A percentile compares a stretch with the other conserved stretches of the same genome.
These are phyloP conservation scores for Agaricus sinodeliciosus DNA, from an alignment of 768 basidiomycete species.

Conservation along the genomic window DNA sequence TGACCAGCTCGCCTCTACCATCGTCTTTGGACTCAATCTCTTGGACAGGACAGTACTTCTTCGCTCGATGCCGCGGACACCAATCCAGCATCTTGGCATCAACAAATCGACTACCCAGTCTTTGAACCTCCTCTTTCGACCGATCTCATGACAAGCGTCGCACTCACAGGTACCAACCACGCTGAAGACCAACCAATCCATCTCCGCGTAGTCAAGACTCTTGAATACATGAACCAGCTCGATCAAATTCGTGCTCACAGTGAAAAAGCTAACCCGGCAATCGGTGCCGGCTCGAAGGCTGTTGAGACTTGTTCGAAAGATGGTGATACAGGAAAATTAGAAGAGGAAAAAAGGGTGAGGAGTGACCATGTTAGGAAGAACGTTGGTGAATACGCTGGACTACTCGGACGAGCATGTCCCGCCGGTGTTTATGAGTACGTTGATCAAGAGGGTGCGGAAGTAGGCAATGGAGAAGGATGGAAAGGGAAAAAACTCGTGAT, in stretches of 20 bases:
- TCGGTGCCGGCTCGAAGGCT: constrained; percentile 24
- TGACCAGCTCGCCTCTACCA: constrained; percentile 14
- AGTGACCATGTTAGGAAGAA: constrained; percentile 71
- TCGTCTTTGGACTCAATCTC: not conserved
- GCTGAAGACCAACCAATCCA: constrained; percentile 95
- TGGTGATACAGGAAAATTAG: constrained; percentile 14
- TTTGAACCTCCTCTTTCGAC: constrained; percentile 89
- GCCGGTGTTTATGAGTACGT: constrained; percentile 98
- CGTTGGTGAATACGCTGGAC: constrained; percentile 73
- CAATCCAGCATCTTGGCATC: constrained; percentile 52
- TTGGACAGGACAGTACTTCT: constrained; percentile 16
- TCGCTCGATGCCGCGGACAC: constrained; percentile 68
- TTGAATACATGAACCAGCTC: constrained; percentile 20
- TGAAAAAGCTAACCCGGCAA: constrained; percentile 16
- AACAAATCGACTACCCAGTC: constrained; percentile 79
- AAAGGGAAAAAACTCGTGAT: constrained; percentile 88
- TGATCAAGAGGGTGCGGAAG: constrained; percentile 29
- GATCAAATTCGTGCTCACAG: constrained; percentile 12
- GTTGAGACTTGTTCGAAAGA: constrained; percentile 20
- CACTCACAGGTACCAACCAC: constrained; percentile 91
- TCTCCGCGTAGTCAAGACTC: constrained; percentile 53
- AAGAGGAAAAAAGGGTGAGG: constrained; percentile 38
- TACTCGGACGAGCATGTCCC: constrained; percentile 88
- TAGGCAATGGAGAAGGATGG: constrained; percentile 45
- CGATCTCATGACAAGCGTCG: constrained; percentile 85